Evolutionary conservation across 2,329 filamentous ascomycete species (phyloP).

Genomic region (Lasiodiplodia sp.): DNA sequence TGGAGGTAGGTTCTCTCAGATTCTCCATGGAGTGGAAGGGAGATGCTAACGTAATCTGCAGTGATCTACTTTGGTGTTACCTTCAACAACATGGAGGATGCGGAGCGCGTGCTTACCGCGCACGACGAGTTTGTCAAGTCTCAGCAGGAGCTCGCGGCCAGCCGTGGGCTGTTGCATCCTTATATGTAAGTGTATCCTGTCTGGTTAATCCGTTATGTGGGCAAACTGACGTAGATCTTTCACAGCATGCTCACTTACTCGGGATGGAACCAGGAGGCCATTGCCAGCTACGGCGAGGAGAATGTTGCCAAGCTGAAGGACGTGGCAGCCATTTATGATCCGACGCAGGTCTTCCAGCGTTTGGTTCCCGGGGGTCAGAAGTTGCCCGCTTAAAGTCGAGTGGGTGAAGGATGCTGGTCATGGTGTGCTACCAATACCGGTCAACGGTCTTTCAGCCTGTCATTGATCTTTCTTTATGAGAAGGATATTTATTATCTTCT

Average conservation of each 20-base stretch:
- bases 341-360: constrained; percentile 48
- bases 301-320: constrained; percentile 45
- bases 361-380: constrained; percentile 55
- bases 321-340: constrained; percentile 51
- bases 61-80: not conserved
- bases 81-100: not conserved
- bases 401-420: not conserved
- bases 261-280: constrained; percentile 48
- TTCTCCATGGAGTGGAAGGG: not conserved
- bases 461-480: not conserved
- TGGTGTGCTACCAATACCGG: not conserved
- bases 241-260: constrained; percentile 1
- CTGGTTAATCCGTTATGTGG: not conserved
- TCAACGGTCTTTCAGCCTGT: not conserved
- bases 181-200: not conserved
- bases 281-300: constrained; percentile 50
- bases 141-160: constrained; percentile 3
- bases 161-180: not conserved
- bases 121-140: constrained; percentile 5
- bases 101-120: not conserved
- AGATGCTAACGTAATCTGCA: not conserved
- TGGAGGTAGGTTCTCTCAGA: not conserved
- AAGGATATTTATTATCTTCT: not conserved
- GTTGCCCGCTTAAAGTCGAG: not conserved
- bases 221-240: not conserved